phyloP scores from a whole-genome alignment of 495 filamentous ascomycete species.

The Annulohypoxylon bovei region DNA sequence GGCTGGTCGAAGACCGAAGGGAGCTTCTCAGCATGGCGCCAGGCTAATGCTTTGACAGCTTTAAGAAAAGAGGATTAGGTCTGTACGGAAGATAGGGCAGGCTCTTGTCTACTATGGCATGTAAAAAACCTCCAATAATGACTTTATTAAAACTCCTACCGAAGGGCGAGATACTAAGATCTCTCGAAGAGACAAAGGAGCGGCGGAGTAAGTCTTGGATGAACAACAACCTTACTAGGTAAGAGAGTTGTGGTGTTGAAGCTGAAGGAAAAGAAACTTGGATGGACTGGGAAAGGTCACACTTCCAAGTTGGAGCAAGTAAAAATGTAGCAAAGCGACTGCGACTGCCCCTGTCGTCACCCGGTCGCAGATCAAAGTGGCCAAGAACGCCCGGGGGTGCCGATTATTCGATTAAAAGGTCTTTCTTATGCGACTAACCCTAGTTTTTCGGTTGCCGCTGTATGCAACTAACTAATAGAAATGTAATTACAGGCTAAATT shows the following conservation, averaged over 20 bases:
- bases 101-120: conserved; percentile 18
- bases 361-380: conserved; percentile 38
- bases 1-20: conserved; percentile 58
- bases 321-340: conserved; percentile 25
- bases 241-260: conserved; percentile 30
- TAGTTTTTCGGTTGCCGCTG: neutral
- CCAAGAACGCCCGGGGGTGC: conserved; percentile 36
- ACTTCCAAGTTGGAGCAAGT: conserved; percentile 34
- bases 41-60: conserved; percentile 47
- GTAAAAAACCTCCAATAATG: conserved; percentile 26
- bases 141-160: conserved; percentile 42
- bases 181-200: conserved; percentile 51
- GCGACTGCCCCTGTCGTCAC: conserved; percentile 40
- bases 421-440: neutral
- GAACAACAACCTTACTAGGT: conserved; percentile 25
- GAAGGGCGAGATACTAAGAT: conserved; percentile 32
- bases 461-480: conserved; percentile 12
- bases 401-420: conserved; percentile 41
- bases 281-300: conserved; percentile 31
- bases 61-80: conserved; percentile 36
- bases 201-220: conserved; percentile 64
- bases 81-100: conserved; percentile 11
- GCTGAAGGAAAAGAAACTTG: conserved; percentile 33
- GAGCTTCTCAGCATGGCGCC: conserved; percentile 64
- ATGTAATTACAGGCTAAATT: conserved; percentile 43